These are phyloP conservation scores for Cyberlindnera petersonii DNA, from an alignment of 805 yeast species.

Conservation along the genomic window DNA sequence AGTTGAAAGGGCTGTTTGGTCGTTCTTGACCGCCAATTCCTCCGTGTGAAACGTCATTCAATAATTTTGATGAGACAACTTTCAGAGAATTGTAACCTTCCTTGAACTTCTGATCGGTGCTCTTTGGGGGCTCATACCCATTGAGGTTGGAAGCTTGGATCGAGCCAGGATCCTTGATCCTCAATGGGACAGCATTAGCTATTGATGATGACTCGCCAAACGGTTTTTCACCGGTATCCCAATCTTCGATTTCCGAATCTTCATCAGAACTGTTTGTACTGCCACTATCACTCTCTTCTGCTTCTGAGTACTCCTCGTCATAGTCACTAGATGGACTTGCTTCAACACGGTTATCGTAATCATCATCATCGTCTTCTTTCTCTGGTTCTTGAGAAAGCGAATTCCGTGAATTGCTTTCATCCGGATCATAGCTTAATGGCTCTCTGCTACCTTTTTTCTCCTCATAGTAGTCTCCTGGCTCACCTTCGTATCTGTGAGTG, in stretches of 20 bases:
- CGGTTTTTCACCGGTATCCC: too few species aligned
- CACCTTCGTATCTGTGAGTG: conserved; percentile 32
- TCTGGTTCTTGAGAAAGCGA: too few species aligned
- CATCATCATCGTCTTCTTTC: too few species aligned
- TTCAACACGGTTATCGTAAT: neutral
- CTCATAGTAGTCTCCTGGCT: conserved; percentile 18
- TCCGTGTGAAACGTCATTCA: too few species aligned
- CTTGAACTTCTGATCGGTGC: too few species aligned
- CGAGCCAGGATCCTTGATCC: neutral
- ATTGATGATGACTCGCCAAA: too few species aligned
- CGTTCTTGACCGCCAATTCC: neutral
- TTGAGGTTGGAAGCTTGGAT: neutral
- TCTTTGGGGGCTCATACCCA: neutral
- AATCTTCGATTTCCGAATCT: neutral
- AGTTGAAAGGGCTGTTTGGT: conserved; percentile 19
- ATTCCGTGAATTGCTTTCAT: neutral
- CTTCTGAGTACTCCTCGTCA: neutral
- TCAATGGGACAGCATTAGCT: too few species aligned
- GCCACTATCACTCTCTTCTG: neutral
- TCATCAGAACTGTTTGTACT: neutral
- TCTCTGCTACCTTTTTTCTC: conserved; percentile 3
- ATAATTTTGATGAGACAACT: neutral
- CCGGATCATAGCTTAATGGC: neutral
- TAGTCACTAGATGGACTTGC: too few species aligned
- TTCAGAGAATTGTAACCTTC: neutral